Evolutionary conservation across 352 stramenopile genomes (phyloP), one percentile per base, ranked within the genome.

Genomic region (Lagenidium sp.): DNA sequence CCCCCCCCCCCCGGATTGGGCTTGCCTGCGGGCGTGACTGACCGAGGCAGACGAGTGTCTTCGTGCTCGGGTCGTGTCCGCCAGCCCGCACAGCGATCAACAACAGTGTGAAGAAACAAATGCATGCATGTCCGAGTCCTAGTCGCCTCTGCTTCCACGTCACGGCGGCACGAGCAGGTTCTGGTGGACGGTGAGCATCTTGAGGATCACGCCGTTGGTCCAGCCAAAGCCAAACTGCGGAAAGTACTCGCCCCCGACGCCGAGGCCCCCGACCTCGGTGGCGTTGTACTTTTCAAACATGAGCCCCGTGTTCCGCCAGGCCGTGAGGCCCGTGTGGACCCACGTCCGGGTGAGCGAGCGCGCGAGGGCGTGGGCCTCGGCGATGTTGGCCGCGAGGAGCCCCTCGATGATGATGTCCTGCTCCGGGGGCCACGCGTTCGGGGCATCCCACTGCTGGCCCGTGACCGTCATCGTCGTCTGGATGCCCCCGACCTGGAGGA

Each of bases 231-330:
- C 83, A 44, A 86, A 84, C 53, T 95, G 83, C 6, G 80, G 73
- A 19, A 87, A 82, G 54, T 95, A 95, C 59, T 95, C 84, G 38
- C 84, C 84, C 10, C 84, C 84, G 49, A 71, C 63, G 25, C 82
- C 79, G 5, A 86, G 57, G 0, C 66, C 68, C 23, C 81, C 81
- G 4, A 82, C 41, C 26, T 80, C 65, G 6, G 61, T 68, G 19
- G 79, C 70, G 47, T 94, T 85, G 57, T 93, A 94, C 66, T 95
- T 95, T 48, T 95, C 84, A 50, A 85, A 92, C 82, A 95, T 94
- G 41, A 84, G 55, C 11, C 77, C 73, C 20, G 72, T 87, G 36
- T 81, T 54, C 26, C 66, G 63, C 63, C 62, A 95, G 29, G 70
- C 83, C 6, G 44, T 52, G 18, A 89, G 48, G 46, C 69, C 74